Conservation (phyloP, 2,329 filamentous ascomycete genomes). For the Xylaria sp. region DNA sequence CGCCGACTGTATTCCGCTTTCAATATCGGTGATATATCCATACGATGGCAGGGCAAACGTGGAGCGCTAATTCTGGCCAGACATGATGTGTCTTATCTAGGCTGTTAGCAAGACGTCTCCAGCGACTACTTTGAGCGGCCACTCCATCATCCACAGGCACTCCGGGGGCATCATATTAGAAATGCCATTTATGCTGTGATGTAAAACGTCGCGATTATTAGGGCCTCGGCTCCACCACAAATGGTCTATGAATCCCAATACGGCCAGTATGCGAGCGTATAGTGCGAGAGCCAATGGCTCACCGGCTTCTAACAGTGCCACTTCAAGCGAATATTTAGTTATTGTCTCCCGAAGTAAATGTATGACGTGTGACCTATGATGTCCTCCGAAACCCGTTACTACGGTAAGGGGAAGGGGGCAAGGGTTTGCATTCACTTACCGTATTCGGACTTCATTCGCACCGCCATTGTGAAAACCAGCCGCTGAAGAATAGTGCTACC, state of each 20-base stretch:
- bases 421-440: slow-evolving; percentile 21
- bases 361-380: not conserved
- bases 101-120: slow-evolving; percentile 20
- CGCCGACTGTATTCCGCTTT: not conserved
- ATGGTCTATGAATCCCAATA: slow-evolving; percentile 35
- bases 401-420: not conserved
- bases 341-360: not conserved
- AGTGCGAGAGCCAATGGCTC: slow-evolving; percentile 33
- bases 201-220: slow-evolving; percentile 26
- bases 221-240: slow-evolving; percentile 33
- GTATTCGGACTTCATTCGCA: slow-evolving; percentile 29
- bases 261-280: slow-evolving; percentile 28
- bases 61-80: not conserved
- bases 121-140: slow-evolving; percentile 25
- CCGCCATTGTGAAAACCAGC: slow-evolving; percentile 33
- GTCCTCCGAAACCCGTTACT: slow-evolving; percentile 1
- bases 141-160: slow-evolving; percentile 30
- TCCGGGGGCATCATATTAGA: slow-evolving; percentile 25
- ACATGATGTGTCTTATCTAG: not conserved
- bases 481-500: slow-evolving; percentile 25
- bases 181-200: slow-evolving; percentile 30
- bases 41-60: not conserved
- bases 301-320: slow-evolving; percentile 26
- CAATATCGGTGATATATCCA: not conserved
- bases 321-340: slow-evolving; percentile 29